These are phyloP conservation scores for Thymus quinquecostatus DNA, from an alignment of 257 asterid species.

Conservation along the genomic window DNA sequence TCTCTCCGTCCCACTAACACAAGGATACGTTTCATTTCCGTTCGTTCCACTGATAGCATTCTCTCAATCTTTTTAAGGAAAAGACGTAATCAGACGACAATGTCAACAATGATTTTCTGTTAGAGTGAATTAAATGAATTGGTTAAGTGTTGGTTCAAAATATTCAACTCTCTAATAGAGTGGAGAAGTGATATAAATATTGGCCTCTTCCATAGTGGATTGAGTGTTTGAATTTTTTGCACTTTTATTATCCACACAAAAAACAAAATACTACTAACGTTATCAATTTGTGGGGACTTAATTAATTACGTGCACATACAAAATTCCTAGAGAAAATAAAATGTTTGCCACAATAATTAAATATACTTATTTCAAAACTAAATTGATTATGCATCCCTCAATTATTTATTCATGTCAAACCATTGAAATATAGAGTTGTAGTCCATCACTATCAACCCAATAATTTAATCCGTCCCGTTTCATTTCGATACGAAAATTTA, in stretches of 20 bases:
- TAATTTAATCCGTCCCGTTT: neutral
- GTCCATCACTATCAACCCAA: slow-evolving; percentile 10
- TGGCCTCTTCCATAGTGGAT: slow-evolving; percentile 19
- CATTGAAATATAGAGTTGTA: slow-evolving; percentile 11
- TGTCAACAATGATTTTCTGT: no score
- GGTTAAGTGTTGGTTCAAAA: neutral
- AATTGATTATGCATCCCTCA: slow-evolving; percentile 1
- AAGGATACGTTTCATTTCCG: no score
- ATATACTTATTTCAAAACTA: slow-evolving; percentile 3
- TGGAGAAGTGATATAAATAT: slow-evolving; percentile 19
- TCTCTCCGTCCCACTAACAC: no score
- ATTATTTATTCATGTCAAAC: slow-evolving; percentile 22
- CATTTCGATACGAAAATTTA: no score
- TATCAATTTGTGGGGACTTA: slow-evolving; percentile 26
- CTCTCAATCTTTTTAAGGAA: no score
- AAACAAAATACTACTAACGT: neutral
- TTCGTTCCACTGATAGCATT: no score
- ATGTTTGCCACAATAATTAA: slow-evolving; percentile 31
- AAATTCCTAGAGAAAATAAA: slow-evolving; percentile 2
- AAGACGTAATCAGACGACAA: no score
- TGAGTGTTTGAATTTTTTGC: slow-evolving; percentile 17
- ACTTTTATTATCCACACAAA: neutral
- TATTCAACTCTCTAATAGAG: neutral
- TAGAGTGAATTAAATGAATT: neutral
- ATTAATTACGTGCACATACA: slow-evolving; percentile 24